Evolutionary conservation across 169 alveolate species (phyloP).

Genomic region (Plasmodium reichenowi): DNA sequence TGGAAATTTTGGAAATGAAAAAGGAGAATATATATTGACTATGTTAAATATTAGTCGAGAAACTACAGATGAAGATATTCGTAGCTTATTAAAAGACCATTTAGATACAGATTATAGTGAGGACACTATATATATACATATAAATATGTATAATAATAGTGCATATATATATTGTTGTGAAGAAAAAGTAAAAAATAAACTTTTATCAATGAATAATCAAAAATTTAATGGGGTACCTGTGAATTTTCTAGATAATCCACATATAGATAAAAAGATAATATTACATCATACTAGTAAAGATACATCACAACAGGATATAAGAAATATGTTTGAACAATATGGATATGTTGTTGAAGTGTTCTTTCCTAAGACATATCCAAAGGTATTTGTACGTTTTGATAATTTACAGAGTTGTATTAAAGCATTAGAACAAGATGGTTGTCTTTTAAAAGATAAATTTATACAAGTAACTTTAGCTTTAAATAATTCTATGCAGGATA

Average conservation of each 20-base stretch:
- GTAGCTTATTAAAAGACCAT: conserved; percentile 11
- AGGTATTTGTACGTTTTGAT: conserved; percentile 18
- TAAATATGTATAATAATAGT: not conserved
- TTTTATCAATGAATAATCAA: conserved; percentile 10
- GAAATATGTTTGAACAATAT: conserved; percentile 12
- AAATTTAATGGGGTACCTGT: conserved; percentile 47
- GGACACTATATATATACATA: not conserved
- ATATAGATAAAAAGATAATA: not conserved
- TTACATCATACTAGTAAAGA: not conserved
- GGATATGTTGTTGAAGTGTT: conserved; percentile 12
- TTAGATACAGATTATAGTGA: conserved; percentile 21
- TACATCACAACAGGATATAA: conserved; percentile 10
- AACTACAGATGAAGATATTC: conserved; percentile 17
- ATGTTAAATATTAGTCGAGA: conserved; percentile 34
- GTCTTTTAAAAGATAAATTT: conserved; percentile 9
- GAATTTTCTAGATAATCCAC: conserved; percentile 12
- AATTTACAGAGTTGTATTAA: conserved; percentile 16
- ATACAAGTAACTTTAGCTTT: conserved; percentile 8
- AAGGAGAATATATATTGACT: conserved; percentile 22
- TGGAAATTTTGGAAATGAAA: not conserved
- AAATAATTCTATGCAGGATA: not conserved
- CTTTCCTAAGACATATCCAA: conserved; percentile 1
- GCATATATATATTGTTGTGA: conserved; percentile 52
- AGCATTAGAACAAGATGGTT: conserved; percentile 49
- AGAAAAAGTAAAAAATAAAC: not conserved